Evolutionary conservation across 2,329 filamentous ascomycete species (phyloP).

Genomic region (Neofusicoccum kwambonambiense): DNA sequence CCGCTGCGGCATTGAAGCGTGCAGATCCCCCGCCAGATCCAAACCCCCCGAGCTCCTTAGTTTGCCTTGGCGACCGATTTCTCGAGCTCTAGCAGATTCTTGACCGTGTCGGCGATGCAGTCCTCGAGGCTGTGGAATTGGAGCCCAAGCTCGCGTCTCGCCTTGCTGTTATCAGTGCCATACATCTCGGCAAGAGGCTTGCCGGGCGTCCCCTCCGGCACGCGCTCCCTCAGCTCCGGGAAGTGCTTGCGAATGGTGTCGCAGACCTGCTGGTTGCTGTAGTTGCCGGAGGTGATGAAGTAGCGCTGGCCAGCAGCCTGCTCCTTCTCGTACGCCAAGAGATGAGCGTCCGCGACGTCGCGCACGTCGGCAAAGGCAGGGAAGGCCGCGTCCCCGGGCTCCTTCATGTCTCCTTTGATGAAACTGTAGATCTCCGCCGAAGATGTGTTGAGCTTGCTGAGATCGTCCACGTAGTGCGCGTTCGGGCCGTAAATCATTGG

Average conservation of each 20-base stretch:
- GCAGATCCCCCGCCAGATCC: constrained; percentile 5
- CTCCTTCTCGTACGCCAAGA: constrained; percentile 39
- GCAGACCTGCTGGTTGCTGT: constrained; percentile 16
- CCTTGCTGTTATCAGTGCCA: constrained; percentile 43
- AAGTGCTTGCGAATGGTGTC: constrained; percentile 34
- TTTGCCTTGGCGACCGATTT: constrained; percentile 8
- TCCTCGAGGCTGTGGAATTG: constrained; percentile 37
- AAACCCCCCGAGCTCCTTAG: background rate
- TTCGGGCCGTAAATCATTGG: constrained; percentile 30
- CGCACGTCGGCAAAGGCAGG: constrained; percentile 50
- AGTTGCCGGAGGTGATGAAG: constrained; percentile 1
- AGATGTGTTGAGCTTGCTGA: constrained; percentile 3
- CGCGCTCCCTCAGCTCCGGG: constrained; percentile 35
- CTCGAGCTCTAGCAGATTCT: constrained; percentile 27
- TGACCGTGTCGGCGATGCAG: constrained; percentile 38
- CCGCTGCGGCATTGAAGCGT: background rate
- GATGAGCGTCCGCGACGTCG: constrained; percentile 48
- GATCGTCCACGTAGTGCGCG: constrained; percentile 6
- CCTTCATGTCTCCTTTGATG: constrained; percentile 7
- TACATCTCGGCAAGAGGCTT: constrained; percentile 37
- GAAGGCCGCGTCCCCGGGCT: constrained; percentile 26
- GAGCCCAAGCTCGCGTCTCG: constrained; percentile 42
- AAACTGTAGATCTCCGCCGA: constrained; percentile 4
- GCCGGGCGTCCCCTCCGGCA: constrained; percentile 26
- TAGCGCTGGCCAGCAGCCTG: constrained; percentile 13